phyloP scores from a whole-genome alignment of 805 yeast species.

The Candida morakotiae region DNA sequence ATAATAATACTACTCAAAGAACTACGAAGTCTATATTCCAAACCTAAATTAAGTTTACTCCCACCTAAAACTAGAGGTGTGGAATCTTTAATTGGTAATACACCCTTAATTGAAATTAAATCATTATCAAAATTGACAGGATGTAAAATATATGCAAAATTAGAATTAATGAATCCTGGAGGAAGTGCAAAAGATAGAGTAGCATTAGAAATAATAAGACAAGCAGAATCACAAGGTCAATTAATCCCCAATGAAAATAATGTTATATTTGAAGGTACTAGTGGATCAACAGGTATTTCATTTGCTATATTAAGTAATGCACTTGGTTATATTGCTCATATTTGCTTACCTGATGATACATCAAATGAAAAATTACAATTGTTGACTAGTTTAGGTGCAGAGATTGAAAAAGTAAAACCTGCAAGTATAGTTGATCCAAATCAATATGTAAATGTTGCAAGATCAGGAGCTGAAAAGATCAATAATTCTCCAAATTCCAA shows the following conservation, averaged over 20 bases:
- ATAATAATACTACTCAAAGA: slow-evolving; percentile 8
- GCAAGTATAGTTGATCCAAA: slow-evolving; percentile 92
- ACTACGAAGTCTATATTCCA: background rate
- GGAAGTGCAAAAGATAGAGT: slow-evolving; percentile 96
- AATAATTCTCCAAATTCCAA: slow-evolving; percentile 34
- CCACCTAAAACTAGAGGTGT: slow-evolving; percentile 48
- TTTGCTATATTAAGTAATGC: slow-evolving; percentile 88
- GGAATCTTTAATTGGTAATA: slow-evolving; percentile 81
- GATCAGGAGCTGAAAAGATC: slow-evolving; percentile 54
- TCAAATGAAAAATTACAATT: slow-evolving; percentile 76
- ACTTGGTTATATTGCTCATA: slow-evolving; percentile 84
- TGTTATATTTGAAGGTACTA: slow-evolving; percentile 87
- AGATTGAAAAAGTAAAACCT: slow-evolving; percentile 80
- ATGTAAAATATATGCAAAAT: slow-evolving; percentile 78
- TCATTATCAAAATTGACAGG: slow-evolving; percentile 73
- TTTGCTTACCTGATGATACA: slow-evolving; percentile 94
- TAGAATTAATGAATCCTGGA: slow-evolving; percentile 85
- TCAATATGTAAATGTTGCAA: slow-evolving; percentile 89
- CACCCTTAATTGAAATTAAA: slow-evolving; percentile 74
- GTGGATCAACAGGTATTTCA: slow-evolving; percentile 95
- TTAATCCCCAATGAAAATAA: slow-evolving; percentile 61
- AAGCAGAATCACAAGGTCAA: slow-evolving; percentile 58
- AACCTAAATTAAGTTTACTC: slow-evolving; percentile 11
- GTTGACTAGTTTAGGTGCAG: slow-evolving; percentile 73
- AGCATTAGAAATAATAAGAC: slow-evolving; percentile 75